Base-by-base conservation (phyloP, 2,329 filamentous ascomycete genomes). In the Nannizziopsis arthrosporioides region DNA sequence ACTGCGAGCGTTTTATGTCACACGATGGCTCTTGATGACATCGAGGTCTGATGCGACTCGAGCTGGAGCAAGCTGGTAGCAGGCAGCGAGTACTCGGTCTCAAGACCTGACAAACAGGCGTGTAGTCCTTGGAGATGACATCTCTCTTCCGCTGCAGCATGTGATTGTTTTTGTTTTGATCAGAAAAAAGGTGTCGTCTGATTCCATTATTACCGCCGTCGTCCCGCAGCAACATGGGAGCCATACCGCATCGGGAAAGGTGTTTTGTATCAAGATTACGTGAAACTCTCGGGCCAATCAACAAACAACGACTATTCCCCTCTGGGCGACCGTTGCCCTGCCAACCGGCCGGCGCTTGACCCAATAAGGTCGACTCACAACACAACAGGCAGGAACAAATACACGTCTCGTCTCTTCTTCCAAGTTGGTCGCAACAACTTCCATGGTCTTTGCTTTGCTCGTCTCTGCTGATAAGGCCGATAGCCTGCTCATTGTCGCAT, bases 261-360 rank as follows among this genome's bases (percentile, higher is more conserved):
- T 9, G 30, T 34, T 2, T 18, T 37, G 41, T 35, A 19, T 42
- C 27, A 12, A 17, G 5, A 11, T 27, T 35, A 42, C 45, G 17
- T 7, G 19, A 19, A 9, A 11, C 2, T 12, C 6, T 37, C 17
- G 8, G 14, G 10, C 44, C 44, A 47, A 47, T 47, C 27, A 47
- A 18, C 27, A 40, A 40, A 35, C 44, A 41, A 35, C 19, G 22
- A 41, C 44, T n/a, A 11, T 27, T 9, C 45, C 30, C 11, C 31
- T 47, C 42, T 41, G 30, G 38, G 1, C 7, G 19, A 9, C 22
- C 10, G 66, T 69, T 68, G 65, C 61, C 66, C 55, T 56, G 65
- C 59, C 66, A 67, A 69, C 67, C 15, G 12, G 0, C 1, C 1
- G 1, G 4, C 35, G 57, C 49, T 64, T 68, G 67, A 56, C 47